A percentile compares a stretch with the other conserved stretches of the same genome.
Conservation (phyloP, 2,329 filamentous ascomycete species). For the Colletotrichum sp. region DNA sequence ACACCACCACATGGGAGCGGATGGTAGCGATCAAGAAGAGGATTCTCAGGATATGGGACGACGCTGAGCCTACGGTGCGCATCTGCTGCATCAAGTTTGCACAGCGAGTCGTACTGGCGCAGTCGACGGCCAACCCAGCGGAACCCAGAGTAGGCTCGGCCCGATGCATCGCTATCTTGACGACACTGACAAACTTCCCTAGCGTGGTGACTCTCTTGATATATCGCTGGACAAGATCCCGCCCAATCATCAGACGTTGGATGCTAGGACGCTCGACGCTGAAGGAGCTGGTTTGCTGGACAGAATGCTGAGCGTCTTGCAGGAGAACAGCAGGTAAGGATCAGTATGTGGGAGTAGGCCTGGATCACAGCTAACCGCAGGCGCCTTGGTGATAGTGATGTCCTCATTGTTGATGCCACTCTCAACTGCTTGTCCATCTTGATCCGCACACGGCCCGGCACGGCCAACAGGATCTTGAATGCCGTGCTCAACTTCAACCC, state of each 20-base stretch:
- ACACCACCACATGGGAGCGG: conserved; percentile 82
- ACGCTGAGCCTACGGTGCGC: conserved; percentile 74
- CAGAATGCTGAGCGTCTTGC: conserved; percentile 81
- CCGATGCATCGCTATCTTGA: conserved; percentile 6
- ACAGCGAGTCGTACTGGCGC: conserved; percentile 89
- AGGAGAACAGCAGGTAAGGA: conserved; percentile 82
- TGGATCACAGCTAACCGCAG: conserved; percentile 13
- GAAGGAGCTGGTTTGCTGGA: conserved; percentile 92
- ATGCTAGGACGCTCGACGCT: conserved; percentile 83
- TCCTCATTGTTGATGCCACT: conserved; percentile 87
- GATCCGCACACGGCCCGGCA: conserved; percentile 79
- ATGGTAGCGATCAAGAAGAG: conserved; percentile 89
- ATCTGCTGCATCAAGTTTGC: conserved; percentile 98
- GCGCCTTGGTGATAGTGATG: conserved; percentile 65
- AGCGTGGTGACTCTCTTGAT: conserved; percentile 64
- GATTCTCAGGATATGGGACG: conserved; percentile 89
- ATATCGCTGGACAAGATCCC: conserved; percentile 88
- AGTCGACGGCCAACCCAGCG: conserved; percentile 81
- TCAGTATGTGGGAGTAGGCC: background rate
- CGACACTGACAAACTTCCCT: conserved; percentile 26
- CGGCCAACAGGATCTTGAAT: conserved; percentile 84
- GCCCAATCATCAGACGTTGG: conserved; percentile 79
- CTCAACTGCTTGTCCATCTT: conserved; percentile 86
- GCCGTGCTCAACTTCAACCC: conserved; percentile 92
- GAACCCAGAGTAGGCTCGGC: conserved; percentile 76